These are phyloP conservation scores for Camellia japonica DNA, from an alignment of 148 eudicot genomes.

Conservation along the genomic window DNA sequence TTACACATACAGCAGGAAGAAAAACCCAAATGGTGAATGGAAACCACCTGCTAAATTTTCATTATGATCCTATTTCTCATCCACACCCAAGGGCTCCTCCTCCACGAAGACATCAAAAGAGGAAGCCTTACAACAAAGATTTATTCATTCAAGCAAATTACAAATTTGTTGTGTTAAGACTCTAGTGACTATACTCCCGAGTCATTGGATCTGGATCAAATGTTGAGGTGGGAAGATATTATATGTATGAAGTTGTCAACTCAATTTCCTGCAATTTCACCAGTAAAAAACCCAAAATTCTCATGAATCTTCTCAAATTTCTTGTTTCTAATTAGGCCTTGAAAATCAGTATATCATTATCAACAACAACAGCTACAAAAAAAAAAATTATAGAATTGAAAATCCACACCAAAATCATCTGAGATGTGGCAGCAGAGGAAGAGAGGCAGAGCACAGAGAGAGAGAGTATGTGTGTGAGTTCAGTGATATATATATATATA, in stretches of 20 bases:
- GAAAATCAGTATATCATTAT: no score
- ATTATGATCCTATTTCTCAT: constrained; percentile 79
- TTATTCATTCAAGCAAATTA: constrained; percentile 96
- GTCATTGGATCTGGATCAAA: constrained; percentile 80
- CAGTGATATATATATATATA: no score
- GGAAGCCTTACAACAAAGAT: constrained; percentile 91
- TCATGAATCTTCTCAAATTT: no score
- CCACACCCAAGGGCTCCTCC: constrained; percentile 65
- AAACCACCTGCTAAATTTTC: constrained; percentile 93
- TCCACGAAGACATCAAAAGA: constrained; percentile 56
- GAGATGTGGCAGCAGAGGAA: no score
- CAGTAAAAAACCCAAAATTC: no score
- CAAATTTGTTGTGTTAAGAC: constrained; percentile 76
- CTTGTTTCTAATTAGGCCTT: no score
- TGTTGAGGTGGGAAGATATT: constrained; percentile 91
- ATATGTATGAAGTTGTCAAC: constrained; percentile 76
- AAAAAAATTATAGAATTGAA: no score
- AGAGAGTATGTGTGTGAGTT: no score
- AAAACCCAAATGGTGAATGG: constrained; percentile 66
- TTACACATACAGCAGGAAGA: constrained; percentile 37
- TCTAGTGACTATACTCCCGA: constrained; percentile 58
- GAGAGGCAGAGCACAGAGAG: no score
- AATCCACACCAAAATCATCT: no score
- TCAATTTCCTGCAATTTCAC: constrained; percentile 37
- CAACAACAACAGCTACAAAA: no score